These are phyloP conservation scores for Hypoxylon perforatum DNA, from an alignment of 495 filamentous ascomycete species.

Conservation along the genomic window DNA sequence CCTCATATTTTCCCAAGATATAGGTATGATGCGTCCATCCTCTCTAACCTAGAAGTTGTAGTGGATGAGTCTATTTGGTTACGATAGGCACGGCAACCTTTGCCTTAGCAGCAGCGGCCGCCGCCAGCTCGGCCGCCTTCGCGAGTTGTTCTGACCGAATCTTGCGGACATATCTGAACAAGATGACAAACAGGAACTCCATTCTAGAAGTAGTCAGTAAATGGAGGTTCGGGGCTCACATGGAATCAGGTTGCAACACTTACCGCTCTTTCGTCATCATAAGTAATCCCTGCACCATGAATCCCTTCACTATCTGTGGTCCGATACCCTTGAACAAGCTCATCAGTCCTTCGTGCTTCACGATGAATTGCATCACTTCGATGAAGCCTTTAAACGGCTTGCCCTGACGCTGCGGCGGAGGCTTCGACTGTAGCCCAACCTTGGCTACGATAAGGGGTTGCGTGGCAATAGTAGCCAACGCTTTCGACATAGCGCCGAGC, in stretches of 20 bases:
- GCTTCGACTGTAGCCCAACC: constrained; percentile 92
- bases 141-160: constrained; percentile 76
- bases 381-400: constrained; percentile 95
- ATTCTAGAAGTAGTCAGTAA: constrained; percentile 67
- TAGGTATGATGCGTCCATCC: neutral
- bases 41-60: constrained; percentile 9
- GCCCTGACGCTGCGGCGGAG: constrained; percentile 82
- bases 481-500: constrained; percentile 92
- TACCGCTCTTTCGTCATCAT: constrained; percentile 99
- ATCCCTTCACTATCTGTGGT: constrained; percentile 91
- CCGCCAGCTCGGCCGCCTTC: constrained; percentile 70
- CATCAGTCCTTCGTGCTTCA: constrained; percentile 83
- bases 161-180: constrained; percentile 82
- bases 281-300: constrained; percentile 91
- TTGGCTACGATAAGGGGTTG: constrained; percentile 99
- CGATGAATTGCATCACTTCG: constrained; percentile 94
- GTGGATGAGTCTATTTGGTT: constrained; percentile 51
- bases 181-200: constrained; percentile 87
- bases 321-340: constrained; percentile 97
- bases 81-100: constrained; percentile 59
- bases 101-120: constrained; percentile 64
- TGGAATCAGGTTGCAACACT: constrained; percentile 38
- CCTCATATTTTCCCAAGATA: neutral
- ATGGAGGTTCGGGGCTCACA: neutral
- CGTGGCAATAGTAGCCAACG: constrained; percentile 89